These are phyloP conservation scores for Leccinum uliginosum DNA, from an alignment of 768 basidiomycete species.

Conservation along the genomic window DNA sequence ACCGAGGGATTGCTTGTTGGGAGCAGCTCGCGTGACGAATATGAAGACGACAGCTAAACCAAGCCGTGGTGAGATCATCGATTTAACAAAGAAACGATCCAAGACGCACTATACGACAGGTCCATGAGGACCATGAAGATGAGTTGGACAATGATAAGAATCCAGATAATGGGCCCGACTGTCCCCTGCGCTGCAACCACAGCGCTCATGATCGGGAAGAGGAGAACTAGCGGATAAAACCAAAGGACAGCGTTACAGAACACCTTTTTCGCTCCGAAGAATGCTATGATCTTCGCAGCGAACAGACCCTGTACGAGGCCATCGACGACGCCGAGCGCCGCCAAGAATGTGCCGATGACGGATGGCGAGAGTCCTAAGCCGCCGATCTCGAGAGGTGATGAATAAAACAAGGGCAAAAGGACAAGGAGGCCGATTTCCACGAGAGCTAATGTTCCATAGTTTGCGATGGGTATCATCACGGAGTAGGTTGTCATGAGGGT, in stretches of 20 bases:
- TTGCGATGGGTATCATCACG: conserved; percentile 40
- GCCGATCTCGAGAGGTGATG: conserved; percentile 40
- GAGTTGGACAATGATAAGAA: conserved; percentile 29
- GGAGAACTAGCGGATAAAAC: conserved; percentile 35
- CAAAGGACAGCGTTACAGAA: conserved; percentile 37
- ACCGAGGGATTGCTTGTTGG: conserved; percentile 49
- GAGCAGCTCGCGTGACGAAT: conserved; percentile 49
- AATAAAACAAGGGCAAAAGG: conserved; percentile 43
- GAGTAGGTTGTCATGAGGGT: conserved; percentile 23
- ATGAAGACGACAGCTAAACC: conserved; percentile 45
- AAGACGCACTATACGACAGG: conserved; percentile 38
- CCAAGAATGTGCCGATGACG: conserved; percentile 38
- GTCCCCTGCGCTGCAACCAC: conserved; percentile 30
- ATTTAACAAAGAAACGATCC: not conserved
- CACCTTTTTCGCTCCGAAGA: conserved; percentile 38
- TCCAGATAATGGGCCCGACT: conserved; percentile 35
- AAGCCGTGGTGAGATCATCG: not conserved
- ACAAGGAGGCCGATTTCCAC: conserved; percentile 37
- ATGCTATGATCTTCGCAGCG: conserved; percentile 36
- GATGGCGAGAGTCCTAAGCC: conserved; percentile 40
- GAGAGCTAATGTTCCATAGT: conserved; percentile 40
- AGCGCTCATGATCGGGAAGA: conserved; percentile 45
- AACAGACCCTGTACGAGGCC: conserved; percentile 40
- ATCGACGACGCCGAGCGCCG: conserved; percentile 32
- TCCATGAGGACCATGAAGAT: conserved; percentile 33